Base-by-base conservation (phyloP, 345 rosid genomes). In the Eucalyptus lansdowneana region DNA sequence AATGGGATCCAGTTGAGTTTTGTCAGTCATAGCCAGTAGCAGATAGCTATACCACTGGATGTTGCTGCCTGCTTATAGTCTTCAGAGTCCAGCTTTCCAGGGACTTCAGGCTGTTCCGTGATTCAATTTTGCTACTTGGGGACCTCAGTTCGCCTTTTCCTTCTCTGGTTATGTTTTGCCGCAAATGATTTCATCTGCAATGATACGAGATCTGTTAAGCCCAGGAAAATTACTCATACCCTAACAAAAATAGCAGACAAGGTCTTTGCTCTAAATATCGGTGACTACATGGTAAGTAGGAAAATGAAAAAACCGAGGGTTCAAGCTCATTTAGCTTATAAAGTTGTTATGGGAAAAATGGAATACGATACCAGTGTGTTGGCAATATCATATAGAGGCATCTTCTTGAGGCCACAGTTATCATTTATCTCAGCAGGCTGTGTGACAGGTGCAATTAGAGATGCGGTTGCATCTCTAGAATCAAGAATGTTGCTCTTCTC, bases 331-430 rank as follows among this genome's bases (percentile, higher is more conserved):
- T 34, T 34, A 51, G 42, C 14, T 12, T 40, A n/a, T 65, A 65
- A 65, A 49, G 87, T 62, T 50, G 37, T 40, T 62, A 72, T n/a
- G 37, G 56, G 14, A 87, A 50, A 47, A 53, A 87, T 85, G 86
- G 87, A 89, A 80, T 90, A 40, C 8, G 9, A 80, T 93, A 94
- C 97, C 94, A 90, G 87, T 89, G 92, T 94, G 87, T 97, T 97
- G 89, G 96, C 99, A 62, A 95, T 95, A 93, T 96, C 97, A 50
- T 94, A 94, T 80, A 97, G 90, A 44, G 99, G 97, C 93, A 95
- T 94, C 93, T 93, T 95, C 87, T 89, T 94, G n/a, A 90, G 87
- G 27, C 90, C 92, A 29, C 90, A 72, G 37, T 94, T 90, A 45
- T 92, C 95, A 86, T 89, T 92, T 45, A 65, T 90, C 88, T 88